Percentiles rank a stretch among this genome's conserved stretches.
These are phyloP conservation scores for Malania oleifera DNA, from an alignment of 164 flowering plant species.

Conservation along the genomic window DNA sequence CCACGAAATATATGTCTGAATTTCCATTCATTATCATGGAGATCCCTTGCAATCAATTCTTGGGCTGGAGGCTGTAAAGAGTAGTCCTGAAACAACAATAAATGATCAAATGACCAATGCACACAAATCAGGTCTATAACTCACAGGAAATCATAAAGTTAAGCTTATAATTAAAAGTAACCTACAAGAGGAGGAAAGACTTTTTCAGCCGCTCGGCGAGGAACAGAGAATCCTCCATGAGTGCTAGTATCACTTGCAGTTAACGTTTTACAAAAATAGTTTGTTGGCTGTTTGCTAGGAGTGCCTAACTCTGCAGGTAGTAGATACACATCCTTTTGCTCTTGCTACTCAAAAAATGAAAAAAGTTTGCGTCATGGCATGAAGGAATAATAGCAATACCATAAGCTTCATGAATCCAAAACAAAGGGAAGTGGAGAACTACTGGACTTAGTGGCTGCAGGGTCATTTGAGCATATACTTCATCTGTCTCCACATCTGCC, in stretches of 20 bases:
- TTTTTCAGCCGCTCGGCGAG: conserved; percentile 31
- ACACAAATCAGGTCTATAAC: too few relatives aligned
- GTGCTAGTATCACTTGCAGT: conserved; percentile 32
- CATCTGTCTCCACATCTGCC: conserved; percentile 3
- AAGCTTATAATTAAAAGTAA: not conserved
- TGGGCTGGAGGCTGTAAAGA: conserved; percentile 31
- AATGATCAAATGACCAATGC: not conserved
- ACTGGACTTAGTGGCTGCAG: not conserved
- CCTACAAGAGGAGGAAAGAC: conserved; percentile 31
- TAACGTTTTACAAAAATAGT: conserved; percentile 27
- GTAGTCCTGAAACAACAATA: conserved; percentile 24
- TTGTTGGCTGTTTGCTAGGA: conserved; percentile 27
- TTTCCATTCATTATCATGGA: conserved; percentile 31
- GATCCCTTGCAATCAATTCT: conserved; percentile 26
- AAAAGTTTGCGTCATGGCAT: not conserved
- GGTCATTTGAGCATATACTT: conserved; percentile 3
- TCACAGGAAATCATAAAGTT: too few relatives aligned
- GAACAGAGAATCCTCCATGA: conserved; percentile 32
- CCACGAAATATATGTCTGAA: conserved; percentile 33
- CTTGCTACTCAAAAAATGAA: conserved; percentile 16
- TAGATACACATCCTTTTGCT: conserved; percentile 24
- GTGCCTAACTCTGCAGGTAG: conserved; percentile 26
- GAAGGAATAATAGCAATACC: not conserved
- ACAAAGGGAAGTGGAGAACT: not conserved
- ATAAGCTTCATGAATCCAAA: not conserved